Evolutionary conservation across 345 rosid species (phyloP), one percentile per base, ranked within the genome.

Genomic region (Microcos paniculata): DNA sequence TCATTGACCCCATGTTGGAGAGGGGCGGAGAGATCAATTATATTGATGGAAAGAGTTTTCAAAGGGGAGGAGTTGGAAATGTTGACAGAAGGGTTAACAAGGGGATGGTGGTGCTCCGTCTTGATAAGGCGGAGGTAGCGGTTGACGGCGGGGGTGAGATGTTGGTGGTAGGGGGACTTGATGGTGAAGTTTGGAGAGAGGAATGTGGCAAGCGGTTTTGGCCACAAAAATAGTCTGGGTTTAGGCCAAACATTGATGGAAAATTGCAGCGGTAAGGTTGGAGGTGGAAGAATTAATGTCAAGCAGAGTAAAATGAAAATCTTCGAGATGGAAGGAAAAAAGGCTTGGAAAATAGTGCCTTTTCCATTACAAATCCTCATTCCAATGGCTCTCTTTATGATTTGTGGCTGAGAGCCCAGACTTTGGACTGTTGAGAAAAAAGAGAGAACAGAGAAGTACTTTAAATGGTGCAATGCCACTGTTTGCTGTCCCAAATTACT

Each of bases 1-100:
- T 94, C 97, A 45, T 92, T 76, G 69, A 87, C 91, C 21, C 89
- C 93, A 4, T 94, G 94, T 57, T 74, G 81, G 28, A 94, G 96
- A 0, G 89, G 88, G 8, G 87, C 76, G 24, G 78, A 5, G 71
- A 86, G 90, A 65, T 90, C 85, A 0, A 81, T 64, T 14, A 92
- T 85, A 68, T 28, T 21, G 78, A 94, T 40, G 58, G 78, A 14
- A 28, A 94, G 91, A 58, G 78, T 67, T 6, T 58, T 77, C 55
- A 94, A 66, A 33, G 83, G 72, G 75, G 85, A 71, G 51, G 83
- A 64, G 43, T 87, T 51, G 31, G 84, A 79, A 62, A 89, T 24
- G 76, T 83, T 85, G 81, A 85, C 76, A 8, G 78, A n/a, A 10
- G 79, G 82, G 61, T 49, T 55, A 28, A 85, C 31, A 33, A 84